Evolutionary conservation across 768 basidiomycete species (phyloP).

Genomic region (Tulasnella sp.): DNA sequence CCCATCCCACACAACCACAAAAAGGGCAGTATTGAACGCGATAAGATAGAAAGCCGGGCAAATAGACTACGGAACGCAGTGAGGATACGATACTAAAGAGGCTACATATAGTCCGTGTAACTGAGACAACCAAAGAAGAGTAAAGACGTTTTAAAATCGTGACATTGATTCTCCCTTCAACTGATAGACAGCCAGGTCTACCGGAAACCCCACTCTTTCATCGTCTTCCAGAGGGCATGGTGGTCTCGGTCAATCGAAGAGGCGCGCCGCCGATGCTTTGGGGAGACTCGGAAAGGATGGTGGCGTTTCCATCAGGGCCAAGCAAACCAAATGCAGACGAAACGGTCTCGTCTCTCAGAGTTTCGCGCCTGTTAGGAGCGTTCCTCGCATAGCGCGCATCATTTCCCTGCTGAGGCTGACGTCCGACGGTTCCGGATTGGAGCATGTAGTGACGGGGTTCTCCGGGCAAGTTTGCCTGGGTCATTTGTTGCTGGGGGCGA

Average conservation of each 20-base stretch:
- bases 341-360: background rate
- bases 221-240: background rate
- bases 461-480: background rate
- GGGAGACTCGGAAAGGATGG: background rate
- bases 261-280: background rate
- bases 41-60: background rate
- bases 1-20: no score
- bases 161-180: background rate
- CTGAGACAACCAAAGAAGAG: background rate
- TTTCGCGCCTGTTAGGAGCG: background rate
- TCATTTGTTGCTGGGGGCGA: background rate
- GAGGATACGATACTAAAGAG: background rate
- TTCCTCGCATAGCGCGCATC: background rate
- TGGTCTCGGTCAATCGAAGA: background rate
- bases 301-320: background rate
- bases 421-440: background rate
- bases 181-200: background rate
- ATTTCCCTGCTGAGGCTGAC: background rate
- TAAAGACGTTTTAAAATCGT: background rate
- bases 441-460: background rate
- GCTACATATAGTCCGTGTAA: background rate
- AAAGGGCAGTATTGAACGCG: no score
- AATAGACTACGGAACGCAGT: background rate
- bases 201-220: background rate
- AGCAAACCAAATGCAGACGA: background rate